These are phyloP conservation scores for Poa pratensis DNA, from an alignment of 176 grass and related monocot genomes.

Conservation along the genomic window DNA sequence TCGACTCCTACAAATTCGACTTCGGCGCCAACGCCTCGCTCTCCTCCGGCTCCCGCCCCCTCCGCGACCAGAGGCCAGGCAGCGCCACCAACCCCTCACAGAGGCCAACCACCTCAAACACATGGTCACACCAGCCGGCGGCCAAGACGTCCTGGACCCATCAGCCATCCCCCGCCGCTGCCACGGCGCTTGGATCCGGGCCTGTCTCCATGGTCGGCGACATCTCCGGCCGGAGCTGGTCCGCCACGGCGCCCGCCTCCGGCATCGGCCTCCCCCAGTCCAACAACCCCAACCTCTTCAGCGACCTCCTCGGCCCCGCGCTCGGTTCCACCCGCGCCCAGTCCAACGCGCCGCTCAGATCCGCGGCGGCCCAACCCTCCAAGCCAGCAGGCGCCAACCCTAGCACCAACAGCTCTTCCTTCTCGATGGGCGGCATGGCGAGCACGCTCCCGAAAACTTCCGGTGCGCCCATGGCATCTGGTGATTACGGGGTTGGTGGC, in stretches of 20 bases:
- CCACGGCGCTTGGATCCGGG: slow-evolving; percentile 50
- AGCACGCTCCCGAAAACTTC: slow-evolving; percentile 75
- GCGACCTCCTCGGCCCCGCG: slow-evolving; percentile 87
- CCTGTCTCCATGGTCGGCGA: slow-evolving; percentile 92
- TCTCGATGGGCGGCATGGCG: slow-evolving; percentile 81
- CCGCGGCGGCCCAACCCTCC: slow-evolving; percentile 49
- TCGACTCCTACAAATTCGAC: slow-evolving; percentile 97
- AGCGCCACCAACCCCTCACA: slow-evolving; percentile 38
- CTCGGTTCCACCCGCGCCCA: slow-evolving; percentile 59
- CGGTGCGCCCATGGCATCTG: slow-evolving; percentile 38
- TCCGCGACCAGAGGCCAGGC: slow-evolving; percentile 62
- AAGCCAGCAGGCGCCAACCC: slow-evolving; percentile 40
- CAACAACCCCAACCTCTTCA: slow-evolving; percentile 79
- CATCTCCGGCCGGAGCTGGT: slow-evolving; percentile 91
- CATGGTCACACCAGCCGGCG: slow-evolving; percentile 61
- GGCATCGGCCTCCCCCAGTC: slow-evolving; percentile 69
- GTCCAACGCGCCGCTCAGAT: slow-evolving; percentile 74
- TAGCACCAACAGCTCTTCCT: slow-evolving; percentile 38
- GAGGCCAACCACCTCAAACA: slow-evolving; percentile 36
- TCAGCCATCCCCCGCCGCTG: slow-evolving; percentile 56
- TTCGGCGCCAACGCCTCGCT: slow-evolving; percentile 69
- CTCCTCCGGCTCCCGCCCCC: slow-evolving; percentile 65
- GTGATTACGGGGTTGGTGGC: slow-evolving; percentile 51
- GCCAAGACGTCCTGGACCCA: slow-evolving; percentile 73
- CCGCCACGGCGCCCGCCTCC: slow-evolving; percentile 60